Evolutionary conservation across 768 basidiomycete species (phyloP).

Genomic region (Auriscalpium orientale): DNA sequence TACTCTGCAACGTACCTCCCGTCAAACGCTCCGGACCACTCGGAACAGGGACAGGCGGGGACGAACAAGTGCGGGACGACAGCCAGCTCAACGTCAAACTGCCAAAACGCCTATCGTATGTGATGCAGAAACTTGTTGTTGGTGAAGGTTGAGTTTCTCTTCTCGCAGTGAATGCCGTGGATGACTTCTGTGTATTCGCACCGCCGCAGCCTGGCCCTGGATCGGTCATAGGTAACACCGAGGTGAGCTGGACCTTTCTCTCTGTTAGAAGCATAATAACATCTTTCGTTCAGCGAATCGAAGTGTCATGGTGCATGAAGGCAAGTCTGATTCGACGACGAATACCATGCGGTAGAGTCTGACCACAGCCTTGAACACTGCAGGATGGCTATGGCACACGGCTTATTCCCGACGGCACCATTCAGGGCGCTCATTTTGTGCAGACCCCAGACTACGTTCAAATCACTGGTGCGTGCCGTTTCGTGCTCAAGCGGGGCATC

Average conservation of each 20-base stretch:
- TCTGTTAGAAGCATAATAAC: conserved; percentile 22
- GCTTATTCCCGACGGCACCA: conserved; percentile 65
- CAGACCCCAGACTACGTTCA: conserved; percentile 68
- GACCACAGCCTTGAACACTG: background rate
- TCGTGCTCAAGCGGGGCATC: background rate
- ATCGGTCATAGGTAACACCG: conserved; percentile 51
- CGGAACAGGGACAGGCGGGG: conserved; percentile 53
- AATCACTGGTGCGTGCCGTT: conserved; percentile 5
- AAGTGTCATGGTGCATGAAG: conserved; percentile 49
- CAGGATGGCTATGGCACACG: conserved; percentile 55
- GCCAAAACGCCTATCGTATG: conserved; percentile 58
- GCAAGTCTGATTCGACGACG: conserved; percentile 13
- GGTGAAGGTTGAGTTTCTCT: background rate
- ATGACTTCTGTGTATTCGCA: conserved; percentile 50
- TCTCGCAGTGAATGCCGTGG: conserved; percentile 45
- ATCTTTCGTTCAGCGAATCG: conserved; percentile 34
- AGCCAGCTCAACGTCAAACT: conserved; percentile 47
- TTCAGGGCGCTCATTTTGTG: conserved; percentile 60
- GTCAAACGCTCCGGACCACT: conserved; percentile 36
- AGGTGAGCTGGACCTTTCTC: conserved; percentile 30
- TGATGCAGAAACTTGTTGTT: background rate
- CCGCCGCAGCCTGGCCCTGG: conserved; percentile 43
- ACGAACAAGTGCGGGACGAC: conserved; percentile 59
- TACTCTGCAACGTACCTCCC: conserved; percentile 44
- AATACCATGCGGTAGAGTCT: background rate